These are phyloP conservation scores for Dactylonectria macrodidyma DNA, from an alignment of 2,329 filamentous ascomycete genomes.

Conservation along the genomic window DNA sequence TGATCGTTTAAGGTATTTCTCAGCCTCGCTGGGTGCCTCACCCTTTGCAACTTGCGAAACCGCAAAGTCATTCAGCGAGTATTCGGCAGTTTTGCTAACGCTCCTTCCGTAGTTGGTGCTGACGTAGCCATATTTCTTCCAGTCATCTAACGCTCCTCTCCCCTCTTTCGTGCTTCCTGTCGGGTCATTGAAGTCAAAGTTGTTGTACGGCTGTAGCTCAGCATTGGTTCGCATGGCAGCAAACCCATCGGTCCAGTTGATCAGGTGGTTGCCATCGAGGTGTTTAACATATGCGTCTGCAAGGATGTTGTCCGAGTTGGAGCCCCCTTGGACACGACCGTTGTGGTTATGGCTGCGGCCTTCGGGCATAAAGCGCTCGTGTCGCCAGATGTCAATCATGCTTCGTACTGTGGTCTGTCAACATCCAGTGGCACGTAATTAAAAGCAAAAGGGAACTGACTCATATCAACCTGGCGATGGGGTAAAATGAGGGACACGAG, in stretches of 20 bases:
- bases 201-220: constrained; percentile 66
- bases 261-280: constrained; percentile 52
- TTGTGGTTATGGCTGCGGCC: constrained; percentile 70
- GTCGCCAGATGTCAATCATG: constrained; percentile 71
- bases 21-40: constrained; percentile 64
- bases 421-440: constrained; percentile 1
- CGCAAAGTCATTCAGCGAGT: constrained; percentile 71
- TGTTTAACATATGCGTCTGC: constrained; percentile 72
- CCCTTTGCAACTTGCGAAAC: constrained; percentile 54
- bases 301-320: constrained; percentile 72
- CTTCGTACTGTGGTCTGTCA: constrained; percentile 56
- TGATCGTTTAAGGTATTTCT: constrained; percentile 60
- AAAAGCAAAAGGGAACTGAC: not conserved
- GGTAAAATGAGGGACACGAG: constrained; percentile 66
- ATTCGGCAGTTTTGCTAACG: constrained; percentile 70
- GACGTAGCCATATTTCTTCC: constrained; percentile 70
- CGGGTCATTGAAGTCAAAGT: constrained; percentile 63
- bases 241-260: constrained; percentile 70
- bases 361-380: constrained; percentile 68
- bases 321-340: constrained; percentile 71
- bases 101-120: constrained; percentile 66
- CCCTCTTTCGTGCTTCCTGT: constrained; percentile 68
- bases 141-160: constrained; percentile 71
- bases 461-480: constrained; percentile 65
- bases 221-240: constrained; percentile 70